phyloP scores from a whole-genome alignment of 192 early-diverging fungal genomes.

The Glomus cerebriforme region DNA sequence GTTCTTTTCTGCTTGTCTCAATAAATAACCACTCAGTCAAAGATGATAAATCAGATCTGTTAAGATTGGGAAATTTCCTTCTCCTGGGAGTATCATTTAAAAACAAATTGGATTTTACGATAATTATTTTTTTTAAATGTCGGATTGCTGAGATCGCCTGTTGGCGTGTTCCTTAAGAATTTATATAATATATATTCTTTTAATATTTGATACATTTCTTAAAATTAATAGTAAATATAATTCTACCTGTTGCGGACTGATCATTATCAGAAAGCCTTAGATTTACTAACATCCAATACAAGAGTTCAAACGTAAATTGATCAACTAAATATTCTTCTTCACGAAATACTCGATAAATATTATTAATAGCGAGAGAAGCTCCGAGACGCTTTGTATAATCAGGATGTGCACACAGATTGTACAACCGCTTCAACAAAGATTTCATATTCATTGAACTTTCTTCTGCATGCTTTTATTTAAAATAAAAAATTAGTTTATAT shows the following conservation, averaged over 20 bases:
- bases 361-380: slow-evolving; percentile 67
- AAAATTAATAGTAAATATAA: neutral
- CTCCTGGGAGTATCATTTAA: slow-evolving; percentile 39
- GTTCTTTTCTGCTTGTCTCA: slow-evolving; percentile 53
- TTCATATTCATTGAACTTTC: slow-evolving; percentile 68
- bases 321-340: slow-evolving; percentile 67
- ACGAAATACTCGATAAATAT: slow-evolving; percentile 68
- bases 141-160: slow-evolving; percentile 55
- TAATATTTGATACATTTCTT: neutral
- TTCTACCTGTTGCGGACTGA: slow-evolving; percentile 55
- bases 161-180: slow-evolving; percentile 51
- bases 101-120: slow-evolving; percentile 56
- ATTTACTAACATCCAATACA: slow-evolving; percentile 66
- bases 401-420: slow-evolving; percentile 61
- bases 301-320: slow-evolving; percentile 67
- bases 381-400: slow-evolving; percentile 67
- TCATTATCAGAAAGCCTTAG: slow-evolving; percentile 64
- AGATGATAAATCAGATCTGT: slow-evolving; percentile 44
- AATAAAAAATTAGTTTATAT: slow-evolving; percentile 11
- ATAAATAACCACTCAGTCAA: slow-evolving; percentile 62
- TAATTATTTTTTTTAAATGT: slow-evolving; percentile 64
- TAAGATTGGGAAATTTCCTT: slow-evolving; percentile 50
- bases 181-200: neutral
- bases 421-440: slow-evolving; percentile 68
- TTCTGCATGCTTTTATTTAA: slow-evolving; percentile 40